Evolutionary conservation across 148 eudicot genomes (phyloP).

Genomic region (Cornus florida): DNA sequence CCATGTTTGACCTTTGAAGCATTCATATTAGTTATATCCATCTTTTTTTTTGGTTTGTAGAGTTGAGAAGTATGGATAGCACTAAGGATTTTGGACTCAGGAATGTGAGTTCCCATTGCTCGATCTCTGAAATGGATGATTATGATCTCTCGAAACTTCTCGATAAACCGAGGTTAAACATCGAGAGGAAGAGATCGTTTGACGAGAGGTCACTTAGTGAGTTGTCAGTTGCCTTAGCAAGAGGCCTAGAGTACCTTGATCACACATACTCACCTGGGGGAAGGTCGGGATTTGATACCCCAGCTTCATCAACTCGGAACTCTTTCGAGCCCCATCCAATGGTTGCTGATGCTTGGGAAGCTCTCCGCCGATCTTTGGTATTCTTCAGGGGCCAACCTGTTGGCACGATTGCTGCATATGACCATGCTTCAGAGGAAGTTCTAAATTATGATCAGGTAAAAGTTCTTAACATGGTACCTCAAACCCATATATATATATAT

Average conservation of each 20-base stretch:
- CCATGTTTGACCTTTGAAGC: neutral
- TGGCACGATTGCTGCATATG: constrained; percentile 92
- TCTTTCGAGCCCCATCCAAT: constrained; percentile 98
- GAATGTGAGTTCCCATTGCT: constrained; percentile 84
- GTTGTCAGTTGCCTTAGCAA: constrained; percentile 71
- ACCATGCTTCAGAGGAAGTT: constrained; percentile 97
- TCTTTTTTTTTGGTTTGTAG: constrained; percentile 12
- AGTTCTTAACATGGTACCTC: neutral
- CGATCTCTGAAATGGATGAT: constrained; percentile 87
- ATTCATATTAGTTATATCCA: neutral
- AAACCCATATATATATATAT: too few relatives aligned
- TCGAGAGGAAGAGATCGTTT: constrained; percentile 88
- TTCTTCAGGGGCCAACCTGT: constrained; percentile 85
- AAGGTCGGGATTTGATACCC: constrained; percentile 78
- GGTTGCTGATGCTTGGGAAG: constrained; percentile 99
- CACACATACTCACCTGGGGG: constrained; percentile 76
- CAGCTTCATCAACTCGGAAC: constrained; percentile 85
- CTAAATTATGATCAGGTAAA: constrained; percentile 95
- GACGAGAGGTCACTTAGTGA: constrained; percentile 98
- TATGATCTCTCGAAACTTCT: constrained; percentile 79
- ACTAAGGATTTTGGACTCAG: constrained; percentile 46
- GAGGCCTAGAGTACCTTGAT: constrained; percentile 77
- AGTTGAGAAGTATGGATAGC: constrained; percentile 49
- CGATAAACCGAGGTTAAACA: constrained; percentile 75
- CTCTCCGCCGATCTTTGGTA: constrained; percentile 86